Evolutionary conservation across 352 stramenopile genomes (phyloP), one percentile per base, ranked within the genome.

Genomic region (Plasmopara viticola): DNA sequence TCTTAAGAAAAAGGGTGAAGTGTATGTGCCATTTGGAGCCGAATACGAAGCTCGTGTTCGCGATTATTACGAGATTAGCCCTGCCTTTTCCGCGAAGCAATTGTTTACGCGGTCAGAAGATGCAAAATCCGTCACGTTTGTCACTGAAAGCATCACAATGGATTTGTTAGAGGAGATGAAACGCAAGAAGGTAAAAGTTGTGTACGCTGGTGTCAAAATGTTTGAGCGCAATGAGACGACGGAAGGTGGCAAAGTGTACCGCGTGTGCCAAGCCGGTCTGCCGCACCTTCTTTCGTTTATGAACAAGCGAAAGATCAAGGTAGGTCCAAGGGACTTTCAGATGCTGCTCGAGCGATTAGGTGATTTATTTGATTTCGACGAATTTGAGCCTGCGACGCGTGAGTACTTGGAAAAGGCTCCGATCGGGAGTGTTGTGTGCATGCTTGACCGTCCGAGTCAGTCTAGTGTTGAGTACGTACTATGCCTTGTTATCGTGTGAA

Each of bases 181-280:
- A 66, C 66, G 76, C 34, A 84, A 93, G 72, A 83, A 90, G 49
- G 55, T 94, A 39, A 85, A 94, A 60, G 75, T 97, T 42, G 79
- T 97, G 17, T 95, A 96, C 66, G 86, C 88, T 17, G 91, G 91
- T 5, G 71, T 97, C 30, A 95, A 96, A 64, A 87, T 96, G 57
- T 97, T 97, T 53, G 87, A 96, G 53, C 83, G 86, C 53, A 95
- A 89, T 55, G 86, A 90, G 42, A 74, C 83, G 20, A 56, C 59
- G 1, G 68, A 81, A 13, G 72, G 79, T 42, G 76, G 69, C 10
- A 86, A 84, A 43, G 75, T 82, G 13, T 97, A 94, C 70, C 88
- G 91, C 10, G 60, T 97, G 15, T 96, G 84, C 51, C 89, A 97
- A 53, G 78, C 90, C 6, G 88, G 90, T 29, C 48, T 97, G 18